Evolutionary conservation across 176 grass and related monocot species (phyloP).

Genomic region (Rhipidocladum racemiflorum): DNA sequence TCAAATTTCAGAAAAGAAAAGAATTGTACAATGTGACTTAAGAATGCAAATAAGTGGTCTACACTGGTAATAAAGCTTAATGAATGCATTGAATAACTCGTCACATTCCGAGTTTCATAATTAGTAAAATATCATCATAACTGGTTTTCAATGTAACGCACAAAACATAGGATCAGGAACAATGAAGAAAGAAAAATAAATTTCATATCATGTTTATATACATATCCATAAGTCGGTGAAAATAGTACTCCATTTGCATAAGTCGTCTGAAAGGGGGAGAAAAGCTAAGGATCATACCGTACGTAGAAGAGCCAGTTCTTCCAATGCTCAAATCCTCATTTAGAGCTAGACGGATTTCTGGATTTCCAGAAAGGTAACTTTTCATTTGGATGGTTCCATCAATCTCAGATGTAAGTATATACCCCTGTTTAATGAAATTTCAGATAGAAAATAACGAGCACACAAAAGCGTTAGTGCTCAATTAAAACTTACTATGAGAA

Average conservation of each 20-base stretch:
- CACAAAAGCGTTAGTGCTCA: not conserved
- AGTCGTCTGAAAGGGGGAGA: not conserved
- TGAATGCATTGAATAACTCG: constrained; percentile 2
- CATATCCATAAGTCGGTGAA: not conserved
- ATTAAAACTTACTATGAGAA: constrained; percentile 5
- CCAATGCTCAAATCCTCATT: constrained; percentile 98
- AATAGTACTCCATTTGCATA: not conserved
- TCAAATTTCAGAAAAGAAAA: not conserved
- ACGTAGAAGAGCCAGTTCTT: constrained; percentile 63
- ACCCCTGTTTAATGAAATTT: constrained; percentile 58
- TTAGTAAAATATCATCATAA: not conserved
- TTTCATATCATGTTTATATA: constrained; percentile 1
- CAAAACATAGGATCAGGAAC: constrained; percentile 11
- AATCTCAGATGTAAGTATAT: constrained; percentile 98
- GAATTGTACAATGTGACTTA: not conserved
- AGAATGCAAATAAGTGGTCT: constrained; percentile 9
- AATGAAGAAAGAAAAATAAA: not conserved
- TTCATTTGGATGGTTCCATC: constrained; percentile 99
- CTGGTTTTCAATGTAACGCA: not conserved
- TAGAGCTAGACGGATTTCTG: constrained; percentile 95
- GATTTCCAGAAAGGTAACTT: constrained; percentile 96
- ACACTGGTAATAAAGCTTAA: not conserved
- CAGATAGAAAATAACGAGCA: not conserved
- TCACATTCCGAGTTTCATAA: not conserved
- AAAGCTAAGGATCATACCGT: constrained; percentile 49